These are phyloP conservation scores for Leptodontidium sp. DNA, from an alignment of 2,329 filamentous ascomycete genomes.

Conservation along the genomic window DNA sequence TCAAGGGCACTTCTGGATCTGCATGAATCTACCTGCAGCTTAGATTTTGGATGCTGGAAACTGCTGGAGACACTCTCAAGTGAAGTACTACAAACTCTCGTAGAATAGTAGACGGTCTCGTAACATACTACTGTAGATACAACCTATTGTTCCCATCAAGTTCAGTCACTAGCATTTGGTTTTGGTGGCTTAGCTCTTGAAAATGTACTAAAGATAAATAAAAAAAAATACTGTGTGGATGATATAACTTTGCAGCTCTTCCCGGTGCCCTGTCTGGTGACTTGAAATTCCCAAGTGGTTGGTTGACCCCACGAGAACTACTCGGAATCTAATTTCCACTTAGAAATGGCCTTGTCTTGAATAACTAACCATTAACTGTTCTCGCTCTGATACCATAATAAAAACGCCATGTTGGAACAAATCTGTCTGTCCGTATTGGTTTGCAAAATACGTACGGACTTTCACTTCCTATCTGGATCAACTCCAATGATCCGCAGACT, in stretches of 20 bases:
- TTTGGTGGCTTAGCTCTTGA: neutral
- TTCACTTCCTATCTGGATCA: constrained; percentile 44
- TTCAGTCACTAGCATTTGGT: neutral
- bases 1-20: neutral
- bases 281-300: neutral
- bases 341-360: neutral
- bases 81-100: neutral
- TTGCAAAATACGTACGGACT: constrained; percentile 6
- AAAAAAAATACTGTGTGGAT: neutral
- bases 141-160: neutral
- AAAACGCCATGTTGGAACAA: too few relatives aligned
- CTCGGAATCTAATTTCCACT: neutral
- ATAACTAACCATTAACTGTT: too few relatives aligned
- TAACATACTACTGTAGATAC: neutral
- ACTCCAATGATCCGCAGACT: constrained; percentile 67
- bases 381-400: neutral
- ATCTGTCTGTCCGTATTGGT: neutral
- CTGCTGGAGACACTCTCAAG: neutral
- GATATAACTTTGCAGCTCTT: neutral
- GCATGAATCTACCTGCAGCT: neutral
- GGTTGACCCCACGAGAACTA: neutral
- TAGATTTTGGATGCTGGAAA: neutral
- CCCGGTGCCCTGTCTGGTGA: neutral
- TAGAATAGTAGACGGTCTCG: neutral
- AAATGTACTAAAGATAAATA: neutral